phyloP scores from a whole-genome alignment of 306 rosid species.

The Cucumis melo region DNA sequence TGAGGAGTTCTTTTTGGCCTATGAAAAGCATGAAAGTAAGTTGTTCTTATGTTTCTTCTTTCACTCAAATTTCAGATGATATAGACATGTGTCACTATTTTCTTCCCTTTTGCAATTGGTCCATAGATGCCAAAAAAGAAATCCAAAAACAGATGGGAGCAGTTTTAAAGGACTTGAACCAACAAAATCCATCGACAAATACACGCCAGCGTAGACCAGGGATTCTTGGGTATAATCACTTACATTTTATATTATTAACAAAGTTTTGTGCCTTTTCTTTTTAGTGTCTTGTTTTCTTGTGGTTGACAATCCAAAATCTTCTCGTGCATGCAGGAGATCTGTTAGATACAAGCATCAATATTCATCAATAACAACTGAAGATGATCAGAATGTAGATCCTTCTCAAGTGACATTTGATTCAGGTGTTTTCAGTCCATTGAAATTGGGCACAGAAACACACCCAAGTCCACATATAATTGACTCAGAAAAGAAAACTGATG shows the following conservation, averaged over 20 bases:
- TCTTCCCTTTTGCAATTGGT: constrained; percentile 17
- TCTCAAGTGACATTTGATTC: constrained; percentile 39
- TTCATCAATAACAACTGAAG: constrained; percentile 17
- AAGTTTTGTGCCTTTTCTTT: not conserved
- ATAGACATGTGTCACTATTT: not conserved
- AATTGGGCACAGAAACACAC: constrained; percentile 14
- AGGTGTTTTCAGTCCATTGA: constrained; percentile 16
- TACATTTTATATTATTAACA: constrained; percentile 1
- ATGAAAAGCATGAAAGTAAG: constrained; percentile 60
- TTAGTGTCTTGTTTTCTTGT: not conserved
- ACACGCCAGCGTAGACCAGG: constrained; percentile 57
- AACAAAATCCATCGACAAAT: constrained; percentile 20
- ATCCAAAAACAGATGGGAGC: constrained; percentile 47
- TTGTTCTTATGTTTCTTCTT: not conserved
- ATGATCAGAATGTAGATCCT: constrained; percentile 16
- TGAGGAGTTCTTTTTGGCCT: constrained; percentile 45
- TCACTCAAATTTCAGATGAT: not conserved
- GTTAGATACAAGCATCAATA: constrained; percentile 47
- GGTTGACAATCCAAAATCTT: constrained; percentile 14
- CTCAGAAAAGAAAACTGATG: constrained; percentile 14
- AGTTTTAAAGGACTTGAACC: constrained; percentile 22
- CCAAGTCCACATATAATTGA: constrained; percentile 19
- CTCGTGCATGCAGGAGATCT: constrained; percentile 33
- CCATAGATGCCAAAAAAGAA: constrained; percentile 64
- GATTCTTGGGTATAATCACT: constrained; percentile 31